Evolutionary conservation across 495 filamentous ascomycete genomes (phyloP).

Genomic region (Talaromyces trachyspermus): DNA sequence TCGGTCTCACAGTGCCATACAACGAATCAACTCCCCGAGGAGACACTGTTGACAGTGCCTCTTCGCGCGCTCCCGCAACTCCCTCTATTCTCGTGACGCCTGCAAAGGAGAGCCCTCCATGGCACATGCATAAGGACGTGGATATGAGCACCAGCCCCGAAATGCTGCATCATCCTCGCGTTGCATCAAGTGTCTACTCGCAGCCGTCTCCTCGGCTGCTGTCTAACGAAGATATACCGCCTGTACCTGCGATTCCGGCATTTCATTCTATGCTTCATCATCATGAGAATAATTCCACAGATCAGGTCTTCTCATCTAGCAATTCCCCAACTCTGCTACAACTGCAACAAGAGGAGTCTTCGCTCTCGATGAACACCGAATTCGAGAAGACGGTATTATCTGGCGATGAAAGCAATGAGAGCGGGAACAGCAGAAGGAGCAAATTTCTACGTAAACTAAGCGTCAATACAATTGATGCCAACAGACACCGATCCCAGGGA

Average conservation of each 20-base stretch:
- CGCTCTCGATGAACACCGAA: conserved; percentile 45
- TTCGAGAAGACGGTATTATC: conserved; percentile 34
- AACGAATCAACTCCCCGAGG: conserved; percentile 43
- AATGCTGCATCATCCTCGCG: conserved; percentile 24
- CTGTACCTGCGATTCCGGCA: conserved; percentile 56
- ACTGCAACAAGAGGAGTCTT: conserved; percentile 19
- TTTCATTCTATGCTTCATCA: conserved; percentile 25
- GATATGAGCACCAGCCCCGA: conserved; percentile 18
- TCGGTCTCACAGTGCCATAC: conserved; percentile 65
- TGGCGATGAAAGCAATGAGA: neutral
- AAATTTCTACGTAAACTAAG: conserved; percentile 24
- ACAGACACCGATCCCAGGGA: conserved; percentile 57
- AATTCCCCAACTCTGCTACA: conserved; percentile 3
- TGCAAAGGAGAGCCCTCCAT: conserved; percentile 54
- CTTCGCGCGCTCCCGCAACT: conserved; percentile 31
- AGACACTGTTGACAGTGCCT: conserved; percentile 25
- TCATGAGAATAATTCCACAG: conserved; percentile 19
- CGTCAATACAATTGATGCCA: conserved; percentile 35
- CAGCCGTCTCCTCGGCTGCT: conserved; percentile 39
- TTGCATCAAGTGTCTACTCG: conserved; percentile 64
- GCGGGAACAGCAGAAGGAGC: conserved; percentile 13
- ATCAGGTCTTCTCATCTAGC: conserved; percentile 16
- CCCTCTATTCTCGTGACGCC: conserved; percentile 61
- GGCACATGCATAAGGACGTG: conserved; percentile 24
- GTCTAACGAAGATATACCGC: conserved; percentile 36